Base-by-base conservation (phyloP, 257 asterid genomes). In the Salvia hispanica region DNA sequence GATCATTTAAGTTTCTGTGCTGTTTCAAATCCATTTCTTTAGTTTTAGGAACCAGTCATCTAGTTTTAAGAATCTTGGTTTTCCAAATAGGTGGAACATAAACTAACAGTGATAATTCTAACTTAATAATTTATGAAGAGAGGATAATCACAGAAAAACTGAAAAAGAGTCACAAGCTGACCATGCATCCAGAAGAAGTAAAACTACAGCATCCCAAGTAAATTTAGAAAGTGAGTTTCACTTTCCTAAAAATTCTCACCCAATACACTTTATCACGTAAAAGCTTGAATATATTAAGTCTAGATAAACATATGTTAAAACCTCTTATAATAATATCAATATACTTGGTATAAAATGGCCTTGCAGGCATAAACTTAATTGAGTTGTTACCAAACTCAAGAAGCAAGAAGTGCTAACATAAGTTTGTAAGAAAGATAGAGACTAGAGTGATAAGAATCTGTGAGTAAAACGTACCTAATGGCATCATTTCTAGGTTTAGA, bases 351-450 rank as follows among this genome's bases (percentile, higher is more conserved):
- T 3, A 15, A 14, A 48, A 18, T 48, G 55, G 55, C 25, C 14
- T 14, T 6, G 6, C 55, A 14, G 10, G 14, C 59, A 25, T 21
- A 25, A 54, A 37, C 46, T 36, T 33, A 33, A 3, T 31, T 55
- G 16, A 55, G 42, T 31, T 57, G 44, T 57, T 33, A 40, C 42
- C 63, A 67, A 67, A 53, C 54, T 53, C 72, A 42, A 25, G 28
- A 54, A 40, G 16, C 44, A 40, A 54, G 12, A 21, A 15, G 28
- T 4, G 6, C 46, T 53, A 7, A 15, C 3, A 39, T 15, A 40
- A 5, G 52, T 28, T 18, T 52, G 55, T 48, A 36, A 9, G 42
- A 12, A 47, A 21, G 21, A 50, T 11, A 25, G 31, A 25, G 31
- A 25, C 31, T 25, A 34, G 21, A 34, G 36, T 48, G 11, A 34